Evolutionary conservation across 2,329 filamentous ascomycete species (phyloP), one percentile per base, ranked within the genome.

Genomic region (Fusarium coffeatum): DNA sequence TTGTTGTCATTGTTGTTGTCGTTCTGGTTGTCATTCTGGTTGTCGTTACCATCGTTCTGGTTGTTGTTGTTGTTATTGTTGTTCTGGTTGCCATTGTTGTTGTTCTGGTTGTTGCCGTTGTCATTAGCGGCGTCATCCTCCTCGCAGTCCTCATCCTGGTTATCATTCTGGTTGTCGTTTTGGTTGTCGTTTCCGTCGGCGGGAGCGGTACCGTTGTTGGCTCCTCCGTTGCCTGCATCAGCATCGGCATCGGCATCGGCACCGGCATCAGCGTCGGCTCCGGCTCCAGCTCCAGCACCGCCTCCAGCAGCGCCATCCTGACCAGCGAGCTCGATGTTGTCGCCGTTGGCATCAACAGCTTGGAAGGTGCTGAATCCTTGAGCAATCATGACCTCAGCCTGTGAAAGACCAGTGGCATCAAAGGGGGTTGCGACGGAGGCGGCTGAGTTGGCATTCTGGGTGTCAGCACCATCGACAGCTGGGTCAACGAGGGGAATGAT

Each of bases 401-500:
- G 87, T 66, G 88, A 90, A 71, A 90, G 77, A n/a, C 90, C 89
- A 55, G 77, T 78, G 16, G 89, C 88, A 46, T 83, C 78, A 48
- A 92, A 87, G 6, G 90, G 88, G 6, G 78, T 83, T 20, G 76
- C 76, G 47, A 85, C 76, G 6, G 87, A 90, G 25, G 78, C 78
- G 4, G 79, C 80, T 18, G 89, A 88, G 76, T 90, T 87, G 64
- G 86, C 85, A 66, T 91, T 92, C 76, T 88, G 87, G 13, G 81
- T 73, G 57, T 85, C 88, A 23, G 87, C 80, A 60, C 85, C 87
- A 53, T 74, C 81, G 41, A 92, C 88, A 65, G 80, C 86, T 4
- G 90, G 90, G 77, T 92, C 90, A 66, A 92, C 86, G 18, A 90
- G 83, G 27, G 90, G 90, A 6, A 91, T 83, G 59, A 93, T 89